Evolutionary conservation across 179 eudicot genomes (phyloP).

Genomic region (Monotropa hypopitys): DNA sequence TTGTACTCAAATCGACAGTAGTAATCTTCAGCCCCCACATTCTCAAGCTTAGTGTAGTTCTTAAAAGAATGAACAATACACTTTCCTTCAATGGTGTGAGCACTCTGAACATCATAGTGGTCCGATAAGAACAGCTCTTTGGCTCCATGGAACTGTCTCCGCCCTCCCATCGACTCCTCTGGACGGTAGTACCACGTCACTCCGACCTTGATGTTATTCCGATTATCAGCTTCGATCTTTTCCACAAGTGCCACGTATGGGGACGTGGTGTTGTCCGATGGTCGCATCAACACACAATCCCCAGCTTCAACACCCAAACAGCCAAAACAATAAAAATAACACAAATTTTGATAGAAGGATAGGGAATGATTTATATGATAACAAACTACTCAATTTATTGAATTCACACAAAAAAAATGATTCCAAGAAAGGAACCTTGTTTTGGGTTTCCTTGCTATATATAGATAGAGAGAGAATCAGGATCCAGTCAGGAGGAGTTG

Average conservation of each 20-base stretch:
- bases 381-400: too few relatives aligned
- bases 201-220: conserved; percentile 16
- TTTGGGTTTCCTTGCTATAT: too few relatives aligned
- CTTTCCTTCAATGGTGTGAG: conserved; percentile 35
- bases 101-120: conserved; percentile 34
- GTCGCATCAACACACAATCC: conserved; percentile 27
- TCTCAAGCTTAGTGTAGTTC: conserved; percentile 34
- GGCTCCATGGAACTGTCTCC: conserved; percentile 34
- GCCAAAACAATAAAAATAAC: conserved; percentile 9
- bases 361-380: too few relatives aligned
- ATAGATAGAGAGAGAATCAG: too few relatives aligned
- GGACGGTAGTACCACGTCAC: conserved; percentile 34
- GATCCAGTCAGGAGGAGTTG: too few relatives aligned
- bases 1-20: conserved; percentile 37
- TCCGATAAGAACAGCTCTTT: conserved; percentile 30
- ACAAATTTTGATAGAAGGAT: too few relatives aligned
- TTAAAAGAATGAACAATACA: conserved; percentile 35
- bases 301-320: conserved; percentile 12
- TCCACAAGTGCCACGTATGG: conserved; percentile 33
- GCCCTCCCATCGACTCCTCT: conserved; percentile 32
- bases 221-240: conserved; percentile 20
- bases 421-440: too few relatives aligned
- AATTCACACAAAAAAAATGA: not conserved
- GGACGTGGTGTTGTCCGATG: conserved; percentile 18
- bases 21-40: conserved; percentile 34